These are phyloP conservation scores for Diaporthe vexans DNA, from an alignment of 2,329 filamentous ascomycete genomes.

Conservation along the genomic window DNA sequence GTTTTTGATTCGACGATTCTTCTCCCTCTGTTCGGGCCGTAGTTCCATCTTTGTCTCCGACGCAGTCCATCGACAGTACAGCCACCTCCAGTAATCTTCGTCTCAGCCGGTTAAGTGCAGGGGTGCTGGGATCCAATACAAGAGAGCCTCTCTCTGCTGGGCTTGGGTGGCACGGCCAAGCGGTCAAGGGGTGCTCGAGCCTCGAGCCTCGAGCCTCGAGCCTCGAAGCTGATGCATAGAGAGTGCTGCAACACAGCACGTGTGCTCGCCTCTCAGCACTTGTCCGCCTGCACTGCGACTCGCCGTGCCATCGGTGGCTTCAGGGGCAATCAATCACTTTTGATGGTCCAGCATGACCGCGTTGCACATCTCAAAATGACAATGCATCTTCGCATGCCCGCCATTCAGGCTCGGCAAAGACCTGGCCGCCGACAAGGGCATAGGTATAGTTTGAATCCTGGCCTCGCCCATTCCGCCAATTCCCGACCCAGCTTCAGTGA, in stretches of 20 bases:
- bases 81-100: conserved; percentile 29
- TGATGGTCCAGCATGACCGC: not conserved
- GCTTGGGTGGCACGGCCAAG: not conserved
- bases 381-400: not conserved
- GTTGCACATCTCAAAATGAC: not conserved
- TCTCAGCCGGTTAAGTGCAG: conserved; percentile 17
- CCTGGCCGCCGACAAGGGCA: not conserved
- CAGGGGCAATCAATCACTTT: not conserved
- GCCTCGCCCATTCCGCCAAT: conserved; percentile 6
- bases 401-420: too few species aligned
- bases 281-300: conserved; percentile 30
- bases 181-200: conserved; percentile 13
- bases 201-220: conserved; percentile 14
- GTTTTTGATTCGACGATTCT: not conserved
- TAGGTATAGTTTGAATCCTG: not conserved
- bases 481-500: not conserved
- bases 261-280: conserved; percentile 26
- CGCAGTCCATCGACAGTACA: conserved; percentile 15
- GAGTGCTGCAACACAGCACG: conserved; percentile 19
- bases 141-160: not conserved
- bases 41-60: conserved; percentile 30
- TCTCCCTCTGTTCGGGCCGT: conserved; percentile 8
- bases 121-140: conserved; percentile 21
- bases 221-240: not conserved
- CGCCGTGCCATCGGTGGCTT: conserved; percentile 5